Evolutionary conservation across 2,329 filamentous ascomycete species (phyloP), one percentile per base, ranked within the genome.

Genomic region (Xylariaceae sp.): DNA sequence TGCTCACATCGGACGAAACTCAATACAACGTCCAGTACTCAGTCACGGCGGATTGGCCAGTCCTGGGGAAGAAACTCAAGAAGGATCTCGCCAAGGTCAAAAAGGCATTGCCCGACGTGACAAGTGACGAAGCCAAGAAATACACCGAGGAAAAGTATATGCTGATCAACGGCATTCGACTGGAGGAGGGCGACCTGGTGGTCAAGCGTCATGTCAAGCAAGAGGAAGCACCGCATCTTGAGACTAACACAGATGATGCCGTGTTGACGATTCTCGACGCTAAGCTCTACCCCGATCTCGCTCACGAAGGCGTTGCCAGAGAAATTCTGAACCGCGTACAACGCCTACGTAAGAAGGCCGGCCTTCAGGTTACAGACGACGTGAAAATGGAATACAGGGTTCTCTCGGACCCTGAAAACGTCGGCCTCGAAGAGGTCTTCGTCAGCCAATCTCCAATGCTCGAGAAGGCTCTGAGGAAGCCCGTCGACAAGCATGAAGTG

Each of bases 271-370:
- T 98, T 44, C 69, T 98, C n/a, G 87, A 94, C 53, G 75, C 77
- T 2, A 79, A 80, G 38, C 67, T 87, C 16, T 83, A 96, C 55
- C 79, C 88, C 0, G 88, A 94, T 54, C 70, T 98, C 22, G 83
- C 83, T 29, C 77, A 89, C 45, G 89, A 96, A 59, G 92, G 89
- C 35, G 63, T 98, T 34, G 90, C 85, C 2, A 75, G 92, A 50
- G 92, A 96, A 61, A 82, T 98, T 45, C 83, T 98, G 66, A 85
- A 94, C 59, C 80, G 90, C 25, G 83, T 98, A 15, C 92, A 98
- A 64, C 77, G 85, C 46, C 69, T 96, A 42, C 80, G 92, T 45
- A 98, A 98, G 75, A 92, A 92, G 67, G 89, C 89, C 6, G 87
- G 87, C 1, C 69, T 98, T 33, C 77, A 89, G 43, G 79, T 88